A percentile compares a stretch with the other conserved stretches of the same genome.
Conservation (phyloP, 495 filamentous ascomycete genomes). For the Neurospora sp. region DNA sequence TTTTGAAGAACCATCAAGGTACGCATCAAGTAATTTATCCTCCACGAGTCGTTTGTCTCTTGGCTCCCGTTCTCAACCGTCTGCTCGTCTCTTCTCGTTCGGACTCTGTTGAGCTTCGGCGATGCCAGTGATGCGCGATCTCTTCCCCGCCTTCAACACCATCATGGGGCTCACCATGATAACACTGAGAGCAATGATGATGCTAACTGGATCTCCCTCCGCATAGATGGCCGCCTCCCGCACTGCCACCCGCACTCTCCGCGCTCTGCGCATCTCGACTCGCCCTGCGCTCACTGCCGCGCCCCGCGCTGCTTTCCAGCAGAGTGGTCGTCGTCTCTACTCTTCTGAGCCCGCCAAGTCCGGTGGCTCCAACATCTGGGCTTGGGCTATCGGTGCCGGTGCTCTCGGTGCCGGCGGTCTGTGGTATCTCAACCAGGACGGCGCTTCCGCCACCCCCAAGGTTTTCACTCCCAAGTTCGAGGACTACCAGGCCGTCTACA, state of each 20-base stretch:
- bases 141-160: conserved; percentile 26
- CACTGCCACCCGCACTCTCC: conserved; percentile 39
- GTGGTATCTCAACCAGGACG: conserved; percentile 46
- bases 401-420: conserved; percentile 55
- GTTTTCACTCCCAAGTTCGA: conserved; percentile 64
- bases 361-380: conserved; percentile 35
- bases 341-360: conserved; percentile 56
- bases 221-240: conserved; percentile 30
- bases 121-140: background rate
- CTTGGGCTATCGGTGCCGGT: conserved; percentile 41
- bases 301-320: conserved; percentile 52
- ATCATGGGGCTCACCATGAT: background rate
- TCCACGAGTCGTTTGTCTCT: conserved; percentile 4
- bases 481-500: conserved; percentile 95
- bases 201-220: background rate
- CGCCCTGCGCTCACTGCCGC: conserved; percentile 38
- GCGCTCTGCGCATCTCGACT: conserved; percentile 47
- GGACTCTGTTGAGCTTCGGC: background rate
- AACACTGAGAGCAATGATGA: background rate
- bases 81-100: background rate
- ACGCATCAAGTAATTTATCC: background rate
- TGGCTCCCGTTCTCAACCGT: conserved; percentile 10
- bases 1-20: conserved; percentile 4
- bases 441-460: conserved; percentile 36
- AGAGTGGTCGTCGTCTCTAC: conserved; percentile 62